Base-by-base conservation (phyloP, 352 stramenopile genomes). In the Phytophthora cajani region DNA sequence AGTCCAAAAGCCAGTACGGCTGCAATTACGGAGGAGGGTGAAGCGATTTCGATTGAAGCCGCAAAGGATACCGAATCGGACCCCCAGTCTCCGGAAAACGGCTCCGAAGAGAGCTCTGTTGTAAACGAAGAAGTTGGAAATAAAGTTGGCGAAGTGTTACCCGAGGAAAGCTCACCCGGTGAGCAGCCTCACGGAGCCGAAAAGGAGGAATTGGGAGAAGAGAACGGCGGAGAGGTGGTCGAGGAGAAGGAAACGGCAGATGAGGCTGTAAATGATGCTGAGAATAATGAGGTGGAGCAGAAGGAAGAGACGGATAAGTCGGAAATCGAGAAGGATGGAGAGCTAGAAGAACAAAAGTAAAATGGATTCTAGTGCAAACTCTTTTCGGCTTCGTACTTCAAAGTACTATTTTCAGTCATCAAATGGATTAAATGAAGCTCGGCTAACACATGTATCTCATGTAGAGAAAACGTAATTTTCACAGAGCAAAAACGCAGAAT, bases 61-160 rank as follows among this genome's bases (percentile, higher is more conserved):
- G 16, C 4, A 2, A 63, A 73, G 2, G 74, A 86, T 12, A 58
- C 88, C 17, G 73, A 79, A 75, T 74, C 76, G 1, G 80, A 17
- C 14, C 77, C 0, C 66, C 80, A 1, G 78, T 46, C 64, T 80
- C 9, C 27, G 21, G 33, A 42, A 42, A 14, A 12, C 33, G 12
- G 33, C 12, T 5, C 12, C 10, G 33, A 42, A 42, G 33, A 42
- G 10, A 42, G 9, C 12, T 42, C 33, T 42, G 33, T 11, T 40
- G 33, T 40, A 42, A 42, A 42, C 10, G 27, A 32, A 32, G 27
- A 32, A 32, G 27, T 32, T 32, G 27, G 27, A 32, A 4, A 32
- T 7, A 32, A 42, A 14, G 33, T 14, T 10, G 33, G 12, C 33
- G 12, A 42, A 16, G 12, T 42, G 33, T 9, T 32, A 32, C 27